These are phyloP conservation scores for Penicillium olsonii DNA, from an alignment of 2,329 filamentous ascomycete species.

Conservation along the genomic window DNA sequence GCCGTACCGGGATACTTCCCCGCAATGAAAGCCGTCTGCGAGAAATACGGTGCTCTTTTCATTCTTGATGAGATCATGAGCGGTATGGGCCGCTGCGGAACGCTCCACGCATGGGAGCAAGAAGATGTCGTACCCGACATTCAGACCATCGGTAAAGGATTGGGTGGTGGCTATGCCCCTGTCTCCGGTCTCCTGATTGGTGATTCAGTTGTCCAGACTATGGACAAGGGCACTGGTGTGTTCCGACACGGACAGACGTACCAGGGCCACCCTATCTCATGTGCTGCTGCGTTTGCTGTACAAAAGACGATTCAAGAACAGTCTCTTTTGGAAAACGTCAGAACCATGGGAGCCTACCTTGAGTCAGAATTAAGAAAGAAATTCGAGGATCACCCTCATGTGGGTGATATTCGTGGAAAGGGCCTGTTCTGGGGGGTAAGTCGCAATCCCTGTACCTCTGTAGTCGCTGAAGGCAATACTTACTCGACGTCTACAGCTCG, in stretches of 20 bases:
- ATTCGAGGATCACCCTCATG: conserved; percentile 50
- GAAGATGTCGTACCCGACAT: conserved; percentile 61
- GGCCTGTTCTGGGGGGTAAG: conserved; percentile 62
- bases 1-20: conserved; percentile 68
- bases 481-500: conserved; percentile 40
- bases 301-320: conserved; percentile 62
- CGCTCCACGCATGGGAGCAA: conserved; percentile 61
- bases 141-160: conserved; percentile 60
- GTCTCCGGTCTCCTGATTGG: conserved; percentile 58
- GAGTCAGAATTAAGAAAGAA: conserved; percentile 45
- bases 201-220: conserved; percentile 50
- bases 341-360: conserved; percentile 52
- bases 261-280: conserved; percentile 61
- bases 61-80: conserved; percentile 79
- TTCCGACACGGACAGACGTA: conserved; percentile 63
- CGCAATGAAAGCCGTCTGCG: conserved; percentile 68
- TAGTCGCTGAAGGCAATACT: not conserved
- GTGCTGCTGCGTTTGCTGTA: conserved; percentile 61
- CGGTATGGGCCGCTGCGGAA: conserved; percentile 61
- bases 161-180: conserved; percentile 59
- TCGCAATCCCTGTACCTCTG: conserved; percentile 16
- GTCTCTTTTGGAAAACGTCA: conserved; percentile 60
- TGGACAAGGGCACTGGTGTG: conserved; percentile 50
- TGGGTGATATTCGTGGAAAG: conserved; percentile 60
- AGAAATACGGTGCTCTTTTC: conserved; percentile 70